Base-by-base conservation (phyloP, 345 rosid species). In the Murraya koenigii region DNA sequence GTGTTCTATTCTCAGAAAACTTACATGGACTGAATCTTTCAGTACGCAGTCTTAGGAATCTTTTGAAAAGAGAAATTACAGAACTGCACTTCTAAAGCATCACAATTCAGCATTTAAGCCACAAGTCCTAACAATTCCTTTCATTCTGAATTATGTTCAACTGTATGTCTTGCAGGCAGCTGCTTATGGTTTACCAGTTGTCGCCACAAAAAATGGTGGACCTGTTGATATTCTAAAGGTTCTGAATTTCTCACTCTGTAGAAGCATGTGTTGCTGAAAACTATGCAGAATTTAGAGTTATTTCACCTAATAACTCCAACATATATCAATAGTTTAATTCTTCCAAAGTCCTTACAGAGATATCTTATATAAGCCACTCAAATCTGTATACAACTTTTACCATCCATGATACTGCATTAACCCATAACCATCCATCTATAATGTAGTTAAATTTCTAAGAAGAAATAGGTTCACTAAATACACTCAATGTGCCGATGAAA, bases 181-280 rank as follows among this genome's bases (percentile, higher is more conserved):
- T 66, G 92, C 94, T 7, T 87, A 91, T 80, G 91, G 92, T 68
- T 84, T 89, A 75, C 94, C 94, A 3, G 85, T 87, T 59, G 95
- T 91, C 6, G 93, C 95, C 47, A 88, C 95, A 15, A 85, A 85
- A 79, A 91, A 91, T 60, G 95, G 95, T 52, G 91, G 95, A 75
- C 95, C 93, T 8, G 90, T 89, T 33, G 92, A 89, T 67, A 91
- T 91, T 80, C 62, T 86, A 73, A 88, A 88, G 91, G 93, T 68
- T 72, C 69, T 25, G 35, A 39, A 28, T 78, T 66, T 59, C 73
- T 63, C 19, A 25, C 36, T 44, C 20, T 66, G 2, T 17, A 26
- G 39, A 62, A 32, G 20, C 76, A 10, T 30, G 60, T 11, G 15
- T 41, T 2, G 22, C 52, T 23, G 17, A 68, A 26, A 67, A 41